Base-by-base conservation (phyloP, 805 yeast species). In the Brettanomyces sp. region DNA sequence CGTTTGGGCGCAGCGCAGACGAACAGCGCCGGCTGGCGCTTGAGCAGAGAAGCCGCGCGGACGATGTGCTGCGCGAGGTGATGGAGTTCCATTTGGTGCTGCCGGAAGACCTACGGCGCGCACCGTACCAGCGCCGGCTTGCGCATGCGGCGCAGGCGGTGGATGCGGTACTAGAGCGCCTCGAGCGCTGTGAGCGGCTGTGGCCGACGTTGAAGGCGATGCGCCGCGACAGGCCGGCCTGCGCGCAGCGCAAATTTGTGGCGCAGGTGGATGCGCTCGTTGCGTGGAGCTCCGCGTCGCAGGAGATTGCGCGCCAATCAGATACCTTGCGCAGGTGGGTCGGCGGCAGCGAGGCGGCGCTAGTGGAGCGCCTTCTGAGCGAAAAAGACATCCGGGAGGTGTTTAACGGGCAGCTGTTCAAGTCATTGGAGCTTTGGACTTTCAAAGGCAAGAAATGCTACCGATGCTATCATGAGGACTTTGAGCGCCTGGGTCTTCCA, bases 201-300 rank as follows among this genome's bases (percentile, higher is more conserved):
- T 93, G 96, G 95, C 76, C 85, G 47, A 84, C 86, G 22, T 65
- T 76, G 36, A 80, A 79, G 48, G 89, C 86, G 45, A 83, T 93
- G 95, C 73, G 73, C 42, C 72, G 70, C 38, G 95, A 86, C 46
- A 85, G 86, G 52, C 95, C 96, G 0, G 62, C 75, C 4, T 79
- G 87, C 49, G 76, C 77, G 4, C 68, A 79, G 3, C 75, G 73
- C 2, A 85, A 76, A 38, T 88, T 91, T 56, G 74, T 70, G 33
- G 67, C 72, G 35, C 72, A 86, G 33, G 65, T 87, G 3, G 89
- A 85, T 47, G 91, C 95, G 1, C 68, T 91, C 46, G 80, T 76
- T 36, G 83, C 96, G 0, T 91, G 97, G 96, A 70, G 76, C 25
- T 78, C 88, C 6, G 79, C 87, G 36, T 78, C 89, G 0, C 76